Evolutionary conservation across 2,329 filamentous ascomycete species (phyloP).

Genomic region (Rutstroemia sp.): DNA sequence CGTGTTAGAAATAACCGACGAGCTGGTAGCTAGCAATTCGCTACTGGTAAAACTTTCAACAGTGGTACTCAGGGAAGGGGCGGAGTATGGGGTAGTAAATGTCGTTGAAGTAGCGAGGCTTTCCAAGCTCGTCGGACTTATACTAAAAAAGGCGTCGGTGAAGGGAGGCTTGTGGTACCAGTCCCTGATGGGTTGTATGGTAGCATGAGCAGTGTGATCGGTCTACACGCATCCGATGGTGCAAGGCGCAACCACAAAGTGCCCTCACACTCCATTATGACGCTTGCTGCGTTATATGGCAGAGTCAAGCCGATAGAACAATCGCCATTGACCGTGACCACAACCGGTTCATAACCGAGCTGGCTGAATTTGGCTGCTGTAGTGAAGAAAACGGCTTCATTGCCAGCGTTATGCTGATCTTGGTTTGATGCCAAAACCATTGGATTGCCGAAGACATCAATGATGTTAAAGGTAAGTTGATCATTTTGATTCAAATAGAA

Average conservation of each 20-base stretch:
- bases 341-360: constrained; percentile 11
- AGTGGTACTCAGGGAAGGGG: background rate
- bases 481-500: constrained; percentile 11
- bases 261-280: constrained; percentile 5
- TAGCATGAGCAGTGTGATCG: background rate
- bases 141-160: constrained; percentile 8
- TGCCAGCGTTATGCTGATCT: constrained; percentile 12
- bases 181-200: background rate
- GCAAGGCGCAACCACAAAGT: background rate
- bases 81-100: background rate
- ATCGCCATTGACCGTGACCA: constrained; percentile 10
- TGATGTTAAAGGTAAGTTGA: constrained; percentile 14
- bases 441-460: constrained; percentile 8
- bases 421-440: constrained; percentile 14
- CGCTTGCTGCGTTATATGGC: constrained; percentile 12
- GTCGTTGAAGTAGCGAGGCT: background rate
- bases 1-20: constrained; percentile 1
- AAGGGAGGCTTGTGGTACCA: background rate
- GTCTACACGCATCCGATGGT: background rate
- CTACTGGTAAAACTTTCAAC: background rate
- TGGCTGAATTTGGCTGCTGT: constrained; percentile 3
- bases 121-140: constrained; percentile 6
- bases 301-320: constrained; percentile 11
- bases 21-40: constrained; percentile 3
- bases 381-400: constrained; percentile 15